Evolutionary conservation across 345 rosid species (phyloP).

Genomic region (Eucalyptus cladocalyx): DNA sequence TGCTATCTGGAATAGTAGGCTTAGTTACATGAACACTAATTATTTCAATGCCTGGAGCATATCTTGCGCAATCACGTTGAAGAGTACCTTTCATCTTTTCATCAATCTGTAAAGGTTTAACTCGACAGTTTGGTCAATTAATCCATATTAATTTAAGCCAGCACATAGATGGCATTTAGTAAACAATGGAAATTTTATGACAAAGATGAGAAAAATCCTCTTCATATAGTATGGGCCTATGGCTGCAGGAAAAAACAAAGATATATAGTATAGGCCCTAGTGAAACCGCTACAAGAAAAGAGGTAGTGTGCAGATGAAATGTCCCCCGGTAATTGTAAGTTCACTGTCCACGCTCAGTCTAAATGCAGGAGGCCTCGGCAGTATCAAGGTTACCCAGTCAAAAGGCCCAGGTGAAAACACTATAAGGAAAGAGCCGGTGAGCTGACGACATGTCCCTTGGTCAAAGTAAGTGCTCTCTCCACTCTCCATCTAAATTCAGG

Average conservation of each 20-base stretch:
- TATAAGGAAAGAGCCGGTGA: background rate
- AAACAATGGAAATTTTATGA: background rate
- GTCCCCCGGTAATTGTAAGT: background rate
- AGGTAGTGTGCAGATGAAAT: background rate
- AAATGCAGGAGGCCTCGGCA: background rate
- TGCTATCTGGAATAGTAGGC: conserved; percentile 71
- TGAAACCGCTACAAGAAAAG: background rate
- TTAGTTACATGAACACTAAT: conserved; percentile 80
- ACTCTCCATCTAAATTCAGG: background rate
- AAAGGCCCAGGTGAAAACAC: background rate
- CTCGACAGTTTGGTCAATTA: background rate
- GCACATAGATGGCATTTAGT: background rate
- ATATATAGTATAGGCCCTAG: background rate
- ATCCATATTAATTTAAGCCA: background rate
- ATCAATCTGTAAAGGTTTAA: conserved; percentile 39
- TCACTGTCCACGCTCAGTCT: background rate
- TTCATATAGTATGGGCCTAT: background rate
- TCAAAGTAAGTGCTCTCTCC: background rate
- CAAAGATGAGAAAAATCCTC: background rate
- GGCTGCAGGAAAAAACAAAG: background rate
- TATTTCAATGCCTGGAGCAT: conserved; percentile 91
- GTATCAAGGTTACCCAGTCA: background rate
- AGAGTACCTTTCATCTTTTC: conserved; percentile 95
- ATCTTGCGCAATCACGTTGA: conserved; percentile 66
- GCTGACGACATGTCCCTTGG: background rate